A percentile compares a stretch with the other conserved stretches of the same genome.
phyloP scores from a whole-genome alignment of 495 filamentous ascomycete genomes.

The Xylaria nigripes region DNA sequence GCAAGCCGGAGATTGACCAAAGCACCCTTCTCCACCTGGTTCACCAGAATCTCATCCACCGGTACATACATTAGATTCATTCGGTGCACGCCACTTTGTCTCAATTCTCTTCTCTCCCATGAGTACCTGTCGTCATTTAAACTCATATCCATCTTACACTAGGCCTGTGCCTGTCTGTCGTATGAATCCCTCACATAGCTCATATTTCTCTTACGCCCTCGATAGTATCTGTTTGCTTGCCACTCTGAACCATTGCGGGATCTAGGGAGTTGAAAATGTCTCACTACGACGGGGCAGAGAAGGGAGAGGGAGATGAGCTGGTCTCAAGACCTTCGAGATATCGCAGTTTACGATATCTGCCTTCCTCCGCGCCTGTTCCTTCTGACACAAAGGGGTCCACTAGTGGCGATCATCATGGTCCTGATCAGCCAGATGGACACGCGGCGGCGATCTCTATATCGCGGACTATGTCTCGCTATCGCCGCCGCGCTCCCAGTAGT shows the following conservation, averaged over 20 bases:
- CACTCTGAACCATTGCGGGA: neutral
- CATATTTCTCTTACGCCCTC: neutral
- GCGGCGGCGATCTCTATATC: constrained; percentile 29
- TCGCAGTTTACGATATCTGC: constrained; percentile 9
- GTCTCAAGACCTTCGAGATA: constrained; percentile 6
- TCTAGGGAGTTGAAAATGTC: neutral
- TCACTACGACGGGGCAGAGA: neutral
- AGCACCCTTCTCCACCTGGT: neutral
- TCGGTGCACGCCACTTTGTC: neutral
- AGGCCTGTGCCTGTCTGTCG: neutral
- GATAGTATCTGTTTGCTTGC: neutral
- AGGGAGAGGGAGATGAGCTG: constrained; percentile 6
- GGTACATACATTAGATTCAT: neutral
- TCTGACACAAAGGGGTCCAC: neutral
- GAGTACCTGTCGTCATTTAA: neutral
- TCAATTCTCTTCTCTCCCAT: neutral
- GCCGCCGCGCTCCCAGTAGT: constrained; percentile 29
- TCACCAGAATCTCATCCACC: neutral
- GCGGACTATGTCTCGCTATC: constrained; percentile 54
- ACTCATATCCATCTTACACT: neutral
- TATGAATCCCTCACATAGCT: neutral
- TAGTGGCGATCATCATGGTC: neutral
- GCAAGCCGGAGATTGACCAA: neutral
- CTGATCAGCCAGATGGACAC: constrained; percentile 9
- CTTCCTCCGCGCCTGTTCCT: neutral